Percentiles rank a stretch among this genome's conserved stretches.
Evolutionary conservation across 805 yeast genomes (phyloP).

Genomic region (Ogataea ganodermae): DNA sequence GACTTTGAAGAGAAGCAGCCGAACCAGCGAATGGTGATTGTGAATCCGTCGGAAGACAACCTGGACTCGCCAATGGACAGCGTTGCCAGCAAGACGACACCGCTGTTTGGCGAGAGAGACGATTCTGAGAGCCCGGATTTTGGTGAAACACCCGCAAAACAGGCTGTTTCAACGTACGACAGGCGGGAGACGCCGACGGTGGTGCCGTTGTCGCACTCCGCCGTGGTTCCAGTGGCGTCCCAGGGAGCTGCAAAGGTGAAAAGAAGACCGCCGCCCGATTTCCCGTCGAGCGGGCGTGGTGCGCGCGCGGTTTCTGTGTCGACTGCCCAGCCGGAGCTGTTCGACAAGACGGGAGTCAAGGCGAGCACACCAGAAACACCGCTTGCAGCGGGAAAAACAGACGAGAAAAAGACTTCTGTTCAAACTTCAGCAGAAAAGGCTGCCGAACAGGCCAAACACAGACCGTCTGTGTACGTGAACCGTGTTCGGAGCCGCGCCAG

Average conservation of each 20-base stretch:
- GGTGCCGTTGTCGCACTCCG: conserved; percentile 32
- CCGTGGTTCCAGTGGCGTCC: conserved; percentile 20
- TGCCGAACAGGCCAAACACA: conserved; percentile 9
- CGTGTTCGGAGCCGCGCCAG: conserved; percentile 15
- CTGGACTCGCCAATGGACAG: conserved; percentile 3
- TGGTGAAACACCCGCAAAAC: conserved; percentile 8
- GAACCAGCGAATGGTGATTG: conserved; percentile 27
- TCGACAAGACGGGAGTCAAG: conserved; percentile 19
- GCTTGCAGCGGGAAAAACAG: not conserved
- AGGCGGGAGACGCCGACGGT: conserved; percentile 41
- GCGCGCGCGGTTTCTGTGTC: conserved; percentile 40
- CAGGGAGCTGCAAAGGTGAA: conserved; percentile 6
- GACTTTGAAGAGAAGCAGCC: conserved; percentile 20
- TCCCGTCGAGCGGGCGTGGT: conserved; percentile 39
- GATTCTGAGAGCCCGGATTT: conserved; percentile 10
- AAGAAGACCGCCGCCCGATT: conserved; percentile 44
- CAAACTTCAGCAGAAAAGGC: conserved; percentile 2
- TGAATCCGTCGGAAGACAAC: conserved; percentile 21
- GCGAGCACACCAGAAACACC: conserved; percentile 1
- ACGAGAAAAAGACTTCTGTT: too few species aligned
- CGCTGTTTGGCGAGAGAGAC: conserved; percentile 4
- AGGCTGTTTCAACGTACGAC: conserved; percentile 34
- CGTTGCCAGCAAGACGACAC: conserved; percentile 6
- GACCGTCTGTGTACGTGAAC: conserved; percentile 17
- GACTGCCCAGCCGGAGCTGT: conserved; percentile 36